These are phyloP conservation scores for Aspergillus hortae DNA, from an alignment of 2,329 filamentous ascomycete genomes.

Conservation along the genomic window DNA sequence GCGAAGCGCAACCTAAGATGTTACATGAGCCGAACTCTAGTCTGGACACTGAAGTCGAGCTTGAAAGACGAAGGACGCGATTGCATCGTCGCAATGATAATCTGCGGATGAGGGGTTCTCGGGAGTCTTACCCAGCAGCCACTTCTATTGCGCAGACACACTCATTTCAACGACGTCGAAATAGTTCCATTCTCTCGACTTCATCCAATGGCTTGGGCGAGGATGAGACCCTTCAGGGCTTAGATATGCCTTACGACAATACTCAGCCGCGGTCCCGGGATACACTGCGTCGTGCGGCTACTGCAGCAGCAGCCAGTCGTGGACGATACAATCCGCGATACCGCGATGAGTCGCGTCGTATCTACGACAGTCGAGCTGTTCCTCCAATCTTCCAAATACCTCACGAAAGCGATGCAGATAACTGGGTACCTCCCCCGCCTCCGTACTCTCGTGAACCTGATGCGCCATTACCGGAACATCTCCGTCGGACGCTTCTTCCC, in stretches of 20 bases:
- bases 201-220: conserved; percentile 19
- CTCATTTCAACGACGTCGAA: conserved; percentile 17
- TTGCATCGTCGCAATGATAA: conserved; percentile 53
- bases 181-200: conserved; percentile 25
- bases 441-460: conserved; percentile 56
- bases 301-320: conserved; percentile 70
- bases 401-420: conserved; percentile 82
- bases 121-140: conserved; percentile 23
- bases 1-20: conserved; percentile 64
- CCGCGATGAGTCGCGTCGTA: conserved; percentile 28
- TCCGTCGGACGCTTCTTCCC: conserved; percentile 33
- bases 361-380: conserved; percentile 35
- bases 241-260: conserved; percentile 71
- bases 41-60: conserved; percentile 72
- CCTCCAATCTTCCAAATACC: conserved; percentile 56
- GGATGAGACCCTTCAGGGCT: conserved; percentile 50
- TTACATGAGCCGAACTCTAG: conserved; percentile 71
- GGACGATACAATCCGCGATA: conserved; percentile 58
- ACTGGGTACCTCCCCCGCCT: conserved; percentile 82
- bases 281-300: conserved; percentile 67
- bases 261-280: conserved; percentile 67
- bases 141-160: conserved; percentile 13
- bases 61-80: conserved; percentile 71
- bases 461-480: conserved; percentile 35
- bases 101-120: conserved; percentile 25